phyloP scores from a whole-genome alignment of 2,329 filamentous ascomycete species.

The Neonectria neomacrospora region DNA sequence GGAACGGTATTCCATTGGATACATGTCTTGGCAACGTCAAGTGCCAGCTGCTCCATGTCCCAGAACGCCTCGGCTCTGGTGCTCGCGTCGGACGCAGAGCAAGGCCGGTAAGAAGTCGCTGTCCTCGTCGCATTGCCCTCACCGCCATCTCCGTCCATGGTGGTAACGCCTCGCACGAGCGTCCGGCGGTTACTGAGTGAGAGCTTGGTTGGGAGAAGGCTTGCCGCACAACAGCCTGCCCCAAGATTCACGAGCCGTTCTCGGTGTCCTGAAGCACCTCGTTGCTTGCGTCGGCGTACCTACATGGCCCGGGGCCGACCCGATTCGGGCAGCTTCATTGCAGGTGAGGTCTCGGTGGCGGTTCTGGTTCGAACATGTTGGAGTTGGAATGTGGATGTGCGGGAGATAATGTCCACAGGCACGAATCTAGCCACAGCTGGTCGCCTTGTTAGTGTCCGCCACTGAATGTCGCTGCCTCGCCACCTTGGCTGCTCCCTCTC shows the following conservation, averaged over 20 bases:
- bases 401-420: neutral
- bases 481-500: neutral
- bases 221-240: neutral
- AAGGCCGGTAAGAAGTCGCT: neutral
- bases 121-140: neutral
- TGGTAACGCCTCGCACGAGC: neutral
- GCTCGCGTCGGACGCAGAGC: neutral
- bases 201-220: neutral
- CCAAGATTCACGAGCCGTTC: neutral
- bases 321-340: neutral
- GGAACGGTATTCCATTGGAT: constrained; percentile 11
- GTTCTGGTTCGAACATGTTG: neutral
- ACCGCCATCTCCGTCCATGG: neutral
- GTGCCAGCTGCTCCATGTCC: constrained; percentile 9
- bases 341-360: too few species aligned
- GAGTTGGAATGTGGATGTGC: neutral
- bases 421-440: too few species aligned
- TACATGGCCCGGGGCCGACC: too few species aligned
- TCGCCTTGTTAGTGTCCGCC: too few species aligned
- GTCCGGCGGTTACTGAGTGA: neutral
- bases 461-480: neutral
- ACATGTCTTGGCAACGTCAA: constrained; percentile 17
- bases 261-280: neutral
- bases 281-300: neutral
- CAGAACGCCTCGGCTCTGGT: too few species aligned